These are phyloP conservation scores for Breviolum minutum DNA, from an alignment of 73 alveolate species.

Conservation along the genomic window DNA sequence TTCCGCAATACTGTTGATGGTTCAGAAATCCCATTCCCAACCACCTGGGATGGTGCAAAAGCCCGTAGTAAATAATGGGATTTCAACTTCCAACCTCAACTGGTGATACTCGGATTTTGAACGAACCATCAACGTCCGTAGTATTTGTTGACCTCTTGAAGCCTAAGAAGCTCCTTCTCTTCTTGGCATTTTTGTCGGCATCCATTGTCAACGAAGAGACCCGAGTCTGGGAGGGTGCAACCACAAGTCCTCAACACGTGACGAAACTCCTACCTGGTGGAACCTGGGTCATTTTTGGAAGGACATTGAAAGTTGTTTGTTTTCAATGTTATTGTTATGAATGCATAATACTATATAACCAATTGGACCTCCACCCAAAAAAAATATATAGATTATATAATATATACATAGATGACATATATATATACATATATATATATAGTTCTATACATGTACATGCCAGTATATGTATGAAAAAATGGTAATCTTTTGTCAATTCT, in stretches of 20 bases:
- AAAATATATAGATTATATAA: too few species aligned
- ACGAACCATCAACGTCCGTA: too few species aligned
- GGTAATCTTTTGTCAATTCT: background rate
- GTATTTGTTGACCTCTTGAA: background rate
- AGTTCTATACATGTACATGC: background rate
- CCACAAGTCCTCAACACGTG: constrained; percentile 22
- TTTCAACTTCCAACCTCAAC: too few species aligned
- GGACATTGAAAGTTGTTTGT: background rate
- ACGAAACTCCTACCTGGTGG: background rate
- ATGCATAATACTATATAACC: background rate
- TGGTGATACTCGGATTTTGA: too few species aligned
- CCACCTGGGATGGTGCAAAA: too few species aligned
- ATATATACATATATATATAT: background rate
- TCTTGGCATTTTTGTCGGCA: constrained; percentile 48
- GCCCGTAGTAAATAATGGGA: too few species aligned
- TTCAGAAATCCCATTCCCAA: too few species aligned
- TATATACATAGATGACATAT: too few species aligned
- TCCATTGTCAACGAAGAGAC: constrained; percentile 49
- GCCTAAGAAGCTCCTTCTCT: background rate
- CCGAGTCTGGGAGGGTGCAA: constrained; percentile 31
- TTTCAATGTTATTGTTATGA: background rate
- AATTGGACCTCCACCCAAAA: too few species aligned
- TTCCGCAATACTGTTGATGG: too few species aligned
- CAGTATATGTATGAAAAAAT: background rate
- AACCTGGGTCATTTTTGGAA: background rate